Percentiles rank a stretch among this genome's conserved stretches.
Conservation (phyloP, 306 rosid genomes). For the Cucumis cinereus region DNA sequence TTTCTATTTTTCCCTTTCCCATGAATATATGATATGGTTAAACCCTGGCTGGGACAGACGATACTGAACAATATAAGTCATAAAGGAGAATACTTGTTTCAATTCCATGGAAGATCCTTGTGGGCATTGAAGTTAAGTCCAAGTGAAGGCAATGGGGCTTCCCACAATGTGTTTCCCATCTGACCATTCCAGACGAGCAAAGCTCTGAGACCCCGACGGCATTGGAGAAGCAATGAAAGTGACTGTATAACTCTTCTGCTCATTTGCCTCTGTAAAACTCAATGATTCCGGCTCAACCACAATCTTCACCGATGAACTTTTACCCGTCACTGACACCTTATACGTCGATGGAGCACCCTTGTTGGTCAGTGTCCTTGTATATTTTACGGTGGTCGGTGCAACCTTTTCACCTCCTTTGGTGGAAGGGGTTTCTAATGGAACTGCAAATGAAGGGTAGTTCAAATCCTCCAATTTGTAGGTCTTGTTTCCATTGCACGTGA, state of each 20-base stretch:
- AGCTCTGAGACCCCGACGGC: slow-evolving; percentile 54
- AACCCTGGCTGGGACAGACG: background rate
- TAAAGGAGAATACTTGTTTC: background rate
- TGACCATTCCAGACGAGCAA: slow-evolving; percentile 67
- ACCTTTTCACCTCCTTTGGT: slow-evolving; percentile 30
- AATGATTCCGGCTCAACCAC: slow-evolving; percentile 54
- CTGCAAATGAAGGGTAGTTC: slow-evolving; percentile 85
- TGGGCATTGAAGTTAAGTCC: slow-evolving; percentile 29
- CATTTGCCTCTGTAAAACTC: slow-evolving; percentile 25
- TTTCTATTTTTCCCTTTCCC: background rate
- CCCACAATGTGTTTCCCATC: slow-evolving; percentile 73
- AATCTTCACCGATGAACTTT: slow-evolving; percentile 43
- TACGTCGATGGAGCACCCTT: slow-evolving; percentile 56
- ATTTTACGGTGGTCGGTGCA: slow-evolving; percentile 29
- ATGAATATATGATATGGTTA: background rate
- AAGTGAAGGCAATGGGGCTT: slow-evolving; percentile 69
- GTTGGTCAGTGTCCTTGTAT: slow-evolving; percentile 60
- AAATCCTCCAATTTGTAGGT: slow-evolving; percentile 53
- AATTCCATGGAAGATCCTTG: slow-evolving; percentile 8
- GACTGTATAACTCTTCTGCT: slow-evolving; percentile 61
- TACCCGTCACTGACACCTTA: slow-evolving; percentile 32
- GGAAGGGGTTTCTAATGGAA: slow-evolving; percentile 48
- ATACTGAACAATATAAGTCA: background rate
- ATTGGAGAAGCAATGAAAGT: slow-evolving; percentile 36
- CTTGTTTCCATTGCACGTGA: slow-evolving; percentile 37